Conservation (phyloP, 331 rosid genomes). For the Cucumis variabilis region DNA sequence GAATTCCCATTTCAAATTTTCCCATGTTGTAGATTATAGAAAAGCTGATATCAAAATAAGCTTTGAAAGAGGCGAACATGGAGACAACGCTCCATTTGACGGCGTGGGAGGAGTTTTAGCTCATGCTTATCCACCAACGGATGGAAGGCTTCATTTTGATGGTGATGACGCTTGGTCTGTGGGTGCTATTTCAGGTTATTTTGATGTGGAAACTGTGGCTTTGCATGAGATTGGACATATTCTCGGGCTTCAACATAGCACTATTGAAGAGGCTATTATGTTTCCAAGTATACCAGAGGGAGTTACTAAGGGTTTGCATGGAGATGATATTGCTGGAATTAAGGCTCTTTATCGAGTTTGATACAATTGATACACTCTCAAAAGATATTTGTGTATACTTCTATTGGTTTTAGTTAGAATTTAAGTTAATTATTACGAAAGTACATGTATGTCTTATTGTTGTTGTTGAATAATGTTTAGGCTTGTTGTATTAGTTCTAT, state of each 20-base stretch:
- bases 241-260: slow-evolving; percentile 27
- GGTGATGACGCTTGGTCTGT: slow-evolving; percentile 37
- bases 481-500: not conserved
- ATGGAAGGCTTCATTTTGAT: slow-evolving; percentile 53
- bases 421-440: no score
- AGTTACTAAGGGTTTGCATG: slow-evolving; percentile 28
- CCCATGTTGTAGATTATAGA: not conserved
- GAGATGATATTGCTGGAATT: slow-evolving; percentile 25
- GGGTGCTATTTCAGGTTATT: not conserved
- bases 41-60: slow-evolving; percentile 38
- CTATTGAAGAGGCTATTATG: slow-evolving; percentile 18
- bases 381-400: not conserved
- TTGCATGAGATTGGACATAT: slow-evolving; percentile 31
- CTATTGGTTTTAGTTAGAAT: not conserved
- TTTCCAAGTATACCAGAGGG: slow-evolving; percentile 9
- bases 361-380: not conserved
- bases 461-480: not conserved
- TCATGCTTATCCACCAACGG: slow-evolving; percentile 41
- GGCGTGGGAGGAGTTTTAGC: slow-evolving; percentile 41
- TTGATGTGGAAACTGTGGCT: slow-evolving; percentile 38
- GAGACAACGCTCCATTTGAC: slow-evolving; percentile 46
- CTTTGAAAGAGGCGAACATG: slow-evolving; percentile 39
- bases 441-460: not conserved
- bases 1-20: slow-evolving; percentile 18
- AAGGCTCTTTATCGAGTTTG: not conserved